Base-by-base conservation (phyloP, 176 grass and related monocot genomes). In the Tillandsia leiboldiana region DNA sequence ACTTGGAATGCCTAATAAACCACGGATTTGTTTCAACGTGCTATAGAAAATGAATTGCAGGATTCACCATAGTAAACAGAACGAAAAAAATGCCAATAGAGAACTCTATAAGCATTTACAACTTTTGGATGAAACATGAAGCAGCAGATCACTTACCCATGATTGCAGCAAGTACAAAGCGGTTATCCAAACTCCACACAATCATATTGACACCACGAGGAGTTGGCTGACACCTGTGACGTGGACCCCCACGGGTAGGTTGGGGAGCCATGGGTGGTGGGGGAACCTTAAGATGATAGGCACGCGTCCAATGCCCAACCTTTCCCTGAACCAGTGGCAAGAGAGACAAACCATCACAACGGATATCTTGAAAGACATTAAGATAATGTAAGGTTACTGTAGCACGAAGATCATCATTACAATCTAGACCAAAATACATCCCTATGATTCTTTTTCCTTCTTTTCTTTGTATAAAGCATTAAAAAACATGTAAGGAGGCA, bases 131-230 rank as follows among this genome's bases (percentile, higher is more conserved):
- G 80, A 56, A 42, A 63, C 42, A 65, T 67, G 28, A 75, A 74
- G 18, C 28, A 63, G 73, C 68, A 67, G 68, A 71, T 10, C 17
- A 73, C 9, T 63, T 83, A 97, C 93, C 93, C 93, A 92, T 97
- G 77, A 90, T 97, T 80, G 93, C 84, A 83, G 93, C 93, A 87
- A 97, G 93, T 42, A 97, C 93, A 85, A 92, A 97, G 65, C 93
- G 93, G 54, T 97, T 97, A 75, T 97, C 93, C 75, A 97, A 82
- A 79, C 93, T 97, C 93, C 93, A 97, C 62, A 92, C 89, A 74
- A 97, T 97, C 93, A 97, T 97, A 83, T 97, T 97, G 63, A 97
- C 93, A 66, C 93, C 93, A 51, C 93, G 93, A 82, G 93, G 93
- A 81, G 93, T 92, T 76, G 79, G 93, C 59, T 97, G 89, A 70